These are phyloP conservation scores for Senna siamea DNA, from an alignment of 306 rosid genomes.

Conservation along the genomic window DNA sequence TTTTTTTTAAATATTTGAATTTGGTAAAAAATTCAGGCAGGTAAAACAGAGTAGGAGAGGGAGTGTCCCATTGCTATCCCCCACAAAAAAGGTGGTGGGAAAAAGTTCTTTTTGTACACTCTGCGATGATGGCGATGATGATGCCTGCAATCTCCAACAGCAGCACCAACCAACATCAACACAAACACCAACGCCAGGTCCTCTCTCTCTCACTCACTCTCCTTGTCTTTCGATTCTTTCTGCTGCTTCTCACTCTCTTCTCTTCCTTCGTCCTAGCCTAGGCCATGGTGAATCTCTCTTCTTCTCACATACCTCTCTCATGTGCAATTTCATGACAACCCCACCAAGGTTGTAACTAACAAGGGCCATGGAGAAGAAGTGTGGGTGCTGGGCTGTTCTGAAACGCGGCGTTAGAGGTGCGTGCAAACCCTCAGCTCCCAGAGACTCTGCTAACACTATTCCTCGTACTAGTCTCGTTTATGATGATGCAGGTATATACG, in stretches of 20 bases:
- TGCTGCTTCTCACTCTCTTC: slow-evolving; percentile 14
- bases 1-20: background rate
- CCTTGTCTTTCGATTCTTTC: background rate
- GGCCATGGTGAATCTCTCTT: slow-evolving; percentile 35
- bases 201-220: slow-evolving; percentile 30
- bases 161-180: slow-evolving; percentile 38
- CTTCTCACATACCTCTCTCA: background rate
- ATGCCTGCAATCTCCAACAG: slow-evolving; percentile 80
- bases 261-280: background rate
- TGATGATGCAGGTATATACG: slow-evolving; percentile 78
- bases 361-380: slow-evolving; percentile 68
- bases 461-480: slow-evolving; percentile 94
- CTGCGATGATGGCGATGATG: slow-evolving; percentile 91
- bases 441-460: slow-evolving; percentile 75
- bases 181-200: slow-evolving; percentile 31
- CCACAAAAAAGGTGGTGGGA: slow-evolving; percentile 87
- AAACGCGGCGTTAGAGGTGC: slow-evolving; percentile 82
- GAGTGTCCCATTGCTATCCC: slow-evolving; percentile 55
- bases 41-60: too few species aligned
- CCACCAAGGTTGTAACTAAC: slow-evolving; percentile 45
- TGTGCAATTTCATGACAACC: slow-evolving; percentile 38
- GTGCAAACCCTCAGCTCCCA: slow-evolving; percentile 79
- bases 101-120: slow-evolving; percentile 96
- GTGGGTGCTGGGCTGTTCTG: slow-evolving; percentile 91
- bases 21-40: slow-evolving; percentile 1